These are phyloP conservation scores for Prunus yedoensis DNA, from an alignment of 331 rosid species.

Conservation along the genomic window DNA sequence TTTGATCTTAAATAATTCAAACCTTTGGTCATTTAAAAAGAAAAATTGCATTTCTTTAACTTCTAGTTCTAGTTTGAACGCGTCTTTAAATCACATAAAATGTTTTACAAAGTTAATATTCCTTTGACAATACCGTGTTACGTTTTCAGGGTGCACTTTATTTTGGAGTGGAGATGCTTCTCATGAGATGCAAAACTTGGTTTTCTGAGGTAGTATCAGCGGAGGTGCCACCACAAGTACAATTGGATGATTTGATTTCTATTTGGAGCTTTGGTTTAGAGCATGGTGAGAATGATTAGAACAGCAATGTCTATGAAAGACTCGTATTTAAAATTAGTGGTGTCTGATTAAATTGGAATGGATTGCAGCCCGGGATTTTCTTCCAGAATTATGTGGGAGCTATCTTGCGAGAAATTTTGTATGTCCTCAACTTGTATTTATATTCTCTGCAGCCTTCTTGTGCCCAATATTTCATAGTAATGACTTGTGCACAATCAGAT, in stretches of 20 bases:
- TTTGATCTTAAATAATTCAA: neutral
- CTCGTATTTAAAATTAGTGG: neutral
- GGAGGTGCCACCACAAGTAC: slow-evolving; percentile 31
- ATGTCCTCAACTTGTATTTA: slow-evolving; percentile 40
- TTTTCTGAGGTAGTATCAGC: slow-evolving; percentile 47
- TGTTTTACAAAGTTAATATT: neutral
- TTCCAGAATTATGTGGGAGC: slow-evolving; percentile 50
- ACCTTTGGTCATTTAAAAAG: neutral
- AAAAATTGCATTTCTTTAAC: neutral
- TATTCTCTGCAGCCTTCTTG: slow-evolving; percentile 19
- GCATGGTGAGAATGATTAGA: slow-evolving; percentile 40
- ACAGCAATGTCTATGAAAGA: neutral
- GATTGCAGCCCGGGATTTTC: slow-evolving; percentile 59
- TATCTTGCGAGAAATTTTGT: slow-evolving; percentile 82
- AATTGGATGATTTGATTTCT: slow-evolving; percentile 52
- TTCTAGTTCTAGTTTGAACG: neutral
- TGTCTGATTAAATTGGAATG: slow-evolving; percentile 20
- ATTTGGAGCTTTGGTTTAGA: slow-evolving; percentile 67
- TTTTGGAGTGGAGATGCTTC: slow-evolving; percentile 74
- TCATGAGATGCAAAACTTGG: slow-evolving; percentile 64
- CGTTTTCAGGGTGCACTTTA: slow-evolving; percentile 67
- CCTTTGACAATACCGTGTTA: slow-evolving; percentile 15
- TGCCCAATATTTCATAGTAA: neutral
- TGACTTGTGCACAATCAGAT: neutral
- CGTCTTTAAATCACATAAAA: neutral